Conservation (phyloP, 148 eudicot genomes). For the Selenicereus undatus region DNA sequence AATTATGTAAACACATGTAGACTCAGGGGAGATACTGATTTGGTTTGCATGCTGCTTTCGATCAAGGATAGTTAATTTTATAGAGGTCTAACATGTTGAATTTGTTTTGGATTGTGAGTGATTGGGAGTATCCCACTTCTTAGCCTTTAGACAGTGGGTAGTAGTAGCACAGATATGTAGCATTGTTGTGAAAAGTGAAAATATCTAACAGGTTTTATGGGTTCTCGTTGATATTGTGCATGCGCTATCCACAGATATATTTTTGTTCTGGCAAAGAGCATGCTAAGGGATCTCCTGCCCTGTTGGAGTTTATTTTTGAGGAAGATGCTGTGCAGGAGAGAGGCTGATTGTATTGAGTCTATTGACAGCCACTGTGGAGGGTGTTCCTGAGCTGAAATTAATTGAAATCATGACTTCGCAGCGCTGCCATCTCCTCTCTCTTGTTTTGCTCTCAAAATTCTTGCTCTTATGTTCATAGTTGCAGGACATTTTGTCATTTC, state of each 20-base stretch:
- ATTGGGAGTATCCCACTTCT: background rate
- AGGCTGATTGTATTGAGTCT: background rate
- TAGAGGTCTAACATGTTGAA: background rate
- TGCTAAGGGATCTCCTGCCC: constrained; percentile 8
- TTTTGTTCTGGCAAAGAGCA: constrained; percentile 9
- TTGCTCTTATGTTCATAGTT: background rate
- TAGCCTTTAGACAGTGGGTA: background rate
- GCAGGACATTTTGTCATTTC: background rate
- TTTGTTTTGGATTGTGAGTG: constrained; percentile 3
- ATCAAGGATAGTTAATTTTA: background rate
- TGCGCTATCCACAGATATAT: constrained; percentile 6
- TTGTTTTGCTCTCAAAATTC: background rate
- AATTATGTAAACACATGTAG: no score
- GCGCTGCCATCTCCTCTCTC: background rate
- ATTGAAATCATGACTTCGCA: background rate
- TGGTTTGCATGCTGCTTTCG: background rate
- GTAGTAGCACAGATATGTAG: constrained; percentile 9
- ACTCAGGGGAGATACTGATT: background rate
- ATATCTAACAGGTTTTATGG: constrained; percentile 1
- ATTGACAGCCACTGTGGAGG: background rate
- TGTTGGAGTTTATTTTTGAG: background rate
- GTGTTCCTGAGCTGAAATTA: background rate
- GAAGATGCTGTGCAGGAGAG: constrained; percentile 7
- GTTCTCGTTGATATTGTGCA: constrained; percentile 1
- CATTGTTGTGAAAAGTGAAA: background rate